A percentile compares a stretch with the other conserved stretches of the same genome.
These are phyloP conservation scores for Corymbia calophylla DNA, from an alignment of 441 rosid genomes.

Conservation along the genomic window DNA sequence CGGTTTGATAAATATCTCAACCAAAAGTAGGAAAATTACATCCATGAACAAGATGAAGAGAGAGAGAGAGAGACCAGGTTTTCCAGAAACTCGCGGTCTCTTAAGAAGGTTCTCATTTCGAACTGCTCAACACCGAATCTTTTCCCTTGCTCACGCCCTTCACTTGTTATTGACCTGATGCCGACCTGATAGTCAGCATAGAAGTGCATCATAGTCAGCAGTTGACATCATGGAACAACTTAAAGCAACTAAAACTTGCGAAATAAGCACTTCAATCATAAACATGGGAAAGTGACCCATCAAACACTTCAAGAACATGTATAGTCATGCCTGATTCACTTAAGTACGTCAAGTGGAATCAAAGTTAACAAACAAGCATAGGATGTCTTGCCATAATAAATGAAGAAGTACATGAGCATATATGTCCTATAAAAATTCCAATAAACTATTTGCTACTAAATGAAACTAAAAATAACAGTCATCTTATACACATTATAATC, in stretches of 20 bases:
- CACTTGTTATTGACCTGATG: conserved; percentile 75
- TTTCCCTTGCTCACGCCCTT: conserved; percentile 93
- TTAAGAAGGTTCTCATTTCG: conserved; percentile 91
- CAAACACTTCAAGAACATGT: background rate
- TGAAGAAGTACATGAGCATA: background rate
- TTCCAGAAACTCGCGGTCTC: conserved; percentile 66
- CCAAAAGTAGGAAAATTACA: background rate
- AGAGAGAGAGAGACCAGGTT: conserved; percentile 57
- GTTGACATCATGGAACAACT: background rate
- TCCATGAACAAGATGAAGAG: background rate
- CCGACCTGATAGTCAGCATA: conserved; percentile 56
- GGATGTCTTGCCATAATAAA: background rate
- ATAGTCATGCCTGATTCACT: background rate
- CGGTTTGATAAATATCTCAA: background rate
- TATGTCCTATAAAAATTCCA: background rate
- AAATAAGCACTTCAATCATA: background rate
- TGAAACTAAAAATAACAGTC: background rate
- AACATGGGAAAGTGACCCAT: background rate
- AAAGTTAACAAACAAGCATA: background rate
- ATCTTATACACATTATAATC: background rate
- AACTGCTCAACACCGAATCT: conserved; percentile 92
- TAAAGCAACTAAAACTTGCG: background rate
- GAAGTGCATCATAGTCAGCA: background rate
- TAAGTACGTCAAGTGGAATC: background rate
- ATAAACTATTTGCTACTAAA: background rate